Evolutionary conservation across 1,139 yeast species (phyloP), one percentile per base, ranked within the genome.

Genomic region (Meyerozyma sp.): DNA sequence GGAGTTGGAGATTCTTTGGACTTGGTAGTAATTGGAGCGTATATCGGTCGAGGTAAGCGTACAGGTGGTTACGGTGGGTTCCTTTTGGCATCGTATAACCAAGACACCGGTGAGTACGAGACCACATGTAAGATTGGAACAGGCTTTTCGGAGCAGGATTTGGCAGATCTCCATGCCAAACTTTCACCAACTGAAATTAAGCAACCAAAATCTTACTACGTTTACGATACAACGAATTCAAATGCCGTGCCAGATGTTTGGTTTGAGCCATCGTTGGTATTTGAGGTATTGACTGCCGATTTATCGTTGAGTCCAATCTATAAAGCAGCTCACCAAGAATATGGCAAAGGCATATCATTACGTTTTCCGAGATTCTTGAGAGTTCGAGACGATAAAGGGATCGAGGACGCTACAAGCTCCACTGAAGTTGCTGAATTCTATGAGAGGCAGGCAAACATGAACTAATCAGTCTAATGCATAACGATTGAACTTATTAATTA

Each of bases 71-170:
- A 91, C 61, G 99, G 99, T 42, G 98, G 98, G 3, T 93, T 89
- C 58, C 65, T 93, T 34, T 70, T 94, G 44, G 98, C 96, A 0
- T 83, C 94, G 35, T 91, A 89, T 61, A 91, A 93, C 57, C 81
- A 81, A 42, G 96, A 91, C 49, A 78, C 89, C 0, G 98, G 95
- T 20, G 97, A 90, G 55, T 89, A 80, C 58, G 98, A 93, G 61
- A 87, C 97, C 0, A 85, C 95, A 38, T 93, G 98, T 67, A 93
- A 94, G 62, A 91, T 94, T 44, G 98, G 98, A 38, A 94, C 99
- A 0, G 99, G 99, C 0, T 93, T 93, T 60, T 81, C 91, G 34
- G 99, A 93, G 51, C 97, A 87, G 49, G 78, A 82, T 56, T 71
- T 93, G 46, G 77, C 78, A 30, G 65, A 66, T 36, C 63, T 93